Evolutionary conservation across 2,329 filamentous ascomycete species (phyloP).

Genomic region (Colletotrichum sp.): DNA sequence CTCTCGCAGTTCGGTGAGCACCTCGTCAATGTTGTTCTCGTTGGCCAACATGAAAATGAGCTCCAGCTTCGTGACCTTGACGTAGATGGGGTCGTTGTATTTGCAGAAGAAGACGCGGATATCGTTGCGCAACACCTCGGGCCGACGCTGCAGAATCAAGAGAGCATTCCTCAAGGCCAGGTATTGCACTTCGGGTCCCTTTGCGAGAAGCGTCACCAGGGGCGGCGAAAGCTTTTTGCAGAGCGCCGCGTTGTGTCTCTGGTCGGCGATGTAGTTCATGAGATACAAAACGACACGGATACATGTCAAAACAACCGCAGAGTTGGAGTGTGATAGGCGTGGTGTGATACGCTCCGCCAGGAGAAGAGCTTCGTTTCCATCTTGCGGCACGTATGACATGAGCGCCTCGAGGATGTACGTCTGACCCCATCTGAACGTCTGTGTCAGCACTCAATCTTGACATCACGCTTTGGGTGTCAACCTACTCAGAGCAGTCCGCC

Average conservation of each 20-base stretch:
- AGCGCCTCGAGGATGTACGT: constrained; percentile 97
- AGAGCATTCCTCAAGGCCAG: constrained; percentile 92
- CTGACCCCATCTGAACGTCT: constrained; percentile 81
- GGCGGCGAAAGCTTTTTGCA: constrained; percentile 95
- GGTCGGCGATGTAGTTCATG: constrained; percentile 97
- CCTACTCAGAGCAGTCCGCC: constrained; percentile 95
- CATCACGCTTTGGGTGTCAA: constrained; percentile 20
- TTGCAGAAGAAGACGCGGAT: constrained; percentile 99
- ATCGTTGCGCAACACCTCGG: constrained; percentile 93
- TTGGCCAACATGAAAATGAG: constrained; percentile 98
- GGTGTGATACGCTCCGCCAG: constrained; percentile 93
- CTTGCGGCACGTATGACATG: constrained; percentile 97
- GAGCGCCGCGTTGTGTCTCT: constrained; percentile 84
- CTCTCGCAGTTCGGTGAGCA: constrained; percentile 91
- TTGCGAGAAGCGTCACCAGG: constrained; percentile 91
- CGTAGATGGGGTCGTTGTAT: constrained; percentile 99
- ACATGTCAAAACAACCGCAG: constrained; percentile 92
- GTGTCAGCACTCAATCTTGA: neutral
- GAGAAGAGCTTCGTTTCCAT: constrained; percentile 84
- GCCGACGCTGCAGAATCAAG: constrained; percentile 88
- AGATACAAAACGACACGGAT: constrained; percentile 96
- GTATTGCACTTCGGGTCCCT: constrained; percentile 98
- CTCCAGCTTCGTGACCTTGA: constrained; percentile 98
- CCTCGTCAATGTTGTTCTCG: constrained; percentile 93
- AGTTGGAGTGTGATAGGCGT: constrained; percentile 96